Base-by-base conservation (phyloP, 2,329 filamentous ascomycete species). In the Stagonosporopsis tanaceti region DNA sequence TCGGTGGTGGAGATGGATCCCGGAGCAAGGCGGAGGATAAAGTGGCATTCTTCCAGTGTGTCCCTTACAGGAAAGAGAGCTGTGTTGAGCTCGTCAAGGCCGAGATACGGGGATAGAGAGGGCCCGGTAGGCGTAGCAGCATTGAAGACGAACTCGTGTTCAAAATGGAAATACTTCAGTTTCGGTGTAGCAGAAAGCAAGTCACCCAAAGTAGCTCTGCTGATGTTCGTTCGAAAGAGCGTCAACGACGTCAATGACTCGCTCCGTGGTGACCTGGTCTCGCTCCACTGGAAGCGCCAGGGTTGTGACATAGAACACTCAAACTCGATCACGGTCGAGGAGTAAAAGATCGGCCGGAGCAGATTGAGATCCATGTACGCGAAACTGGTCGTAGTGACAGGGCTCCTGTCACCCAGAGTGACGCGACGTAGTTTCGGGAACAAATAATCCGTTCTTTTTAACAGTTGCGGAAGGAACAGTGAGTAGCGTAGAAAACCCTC, bases 401-500 rank as follows among this genome's bases (percentile, higher is more conserved):
- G 22, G 9, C 47, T 47, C 40, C 59, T 62, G 35, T 70, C 66
- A 15, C 67, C 67, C 2, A 70, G 34, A 1, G 61, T 50, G 11
- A 69, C 57, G 30, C 60, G 57, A 14, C 44, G 32, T 12, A 70
- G 55, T 39, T 58, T 60, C 24, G 66, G 67, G 22, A 70, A 66
- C 0, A 70, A 53, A 20, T 57, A 53, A 35, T 63, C 58, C n/a
- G 54, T 63, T 8, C 65, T 61, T 48, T 66, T 68, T 17, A 69
- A 32, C 11, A 70, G 60, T 50, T 69, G 67, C 3, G 67, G 66
- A 11, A 70, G 50, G 34, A 69, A 69, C 3, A 68, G 47, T n/a
- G 67, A 70, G 30, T 70, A 62, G 52, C 63, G 62, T 2, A 68
- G 30, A 30, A 69, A 69, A n/a, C 67, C 67, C 37, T 68, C 63